phyloP scores from a whole-genome alignment of 2,329 filamentous ascomycete species.

The Phaeosphaeriaceae sp. region DNA sequence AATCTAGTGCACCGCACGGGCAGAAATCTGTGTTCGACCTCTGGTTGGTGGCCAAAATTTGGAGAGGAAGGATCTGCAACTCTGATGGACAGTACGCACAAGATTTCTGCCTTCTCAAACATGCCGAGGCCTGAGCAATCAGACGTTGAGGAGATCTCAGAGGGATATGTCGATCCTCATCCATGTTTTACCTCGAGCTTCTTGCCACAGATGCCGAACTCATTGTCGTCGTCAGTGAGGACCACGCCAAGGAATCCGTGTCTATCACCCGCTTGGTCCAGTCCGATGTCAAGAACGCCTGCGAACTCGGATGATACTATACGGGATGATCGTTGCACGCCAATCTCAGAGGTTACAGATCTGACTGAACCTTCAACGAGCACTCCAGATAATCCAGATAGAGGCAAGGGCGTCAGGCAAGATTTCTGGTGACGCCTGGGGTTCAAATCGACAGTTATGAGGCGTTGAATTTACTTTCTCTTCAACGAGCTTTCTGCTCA shows the following conservation, averaged over 20 bases:
- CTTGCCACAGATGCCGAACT: constrained; percentile 18
- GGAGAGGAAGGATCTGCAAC: constrained; percentile 1
- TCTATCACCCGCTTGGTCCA: constrained; percentile 1
- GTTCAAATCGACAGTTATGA: too few relatives aligned
- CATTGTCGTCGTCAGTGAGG: constrained; percentile 1
- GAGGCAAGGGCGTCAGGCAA: too few relatives aligned
- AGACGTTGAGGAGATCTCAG: neutral
- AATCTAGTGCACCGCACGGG: constrained; percentile 26
- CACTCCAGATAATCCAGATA: neutral
- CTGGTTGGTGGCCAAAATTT: constrained; percentile 27
- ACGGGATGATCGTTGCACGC: neutral
- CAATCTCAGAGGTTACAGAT: neutral
- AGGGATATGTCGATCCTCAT: constrained; percentile 2
- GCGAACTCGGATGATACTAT: neutral
- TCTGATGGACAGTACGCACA: constrained; percentile 12
- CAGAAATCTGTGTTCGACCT: constrained; percentile 28
- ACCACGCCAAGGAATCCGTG: constrained; percentile 9
- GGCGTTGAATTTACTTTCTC: too few relatives aligned
- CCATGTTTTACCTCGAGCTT: constrained; percentile 19
- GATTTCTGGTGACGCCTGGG: too few relatives aligned
- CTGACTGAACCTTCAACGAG: neutral
- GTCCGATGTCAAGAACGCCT: neutral
- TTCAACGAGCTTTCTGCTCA: too few relatives aligned
- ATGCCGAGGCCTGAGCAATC: neutral
- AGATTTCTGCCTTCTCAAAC: constrained; percentile 10